Evolutionary conservation across 2,329 filamentous ascomycete genomes (phyloP).

Genomic region (Fusarium sp.): DNA sequence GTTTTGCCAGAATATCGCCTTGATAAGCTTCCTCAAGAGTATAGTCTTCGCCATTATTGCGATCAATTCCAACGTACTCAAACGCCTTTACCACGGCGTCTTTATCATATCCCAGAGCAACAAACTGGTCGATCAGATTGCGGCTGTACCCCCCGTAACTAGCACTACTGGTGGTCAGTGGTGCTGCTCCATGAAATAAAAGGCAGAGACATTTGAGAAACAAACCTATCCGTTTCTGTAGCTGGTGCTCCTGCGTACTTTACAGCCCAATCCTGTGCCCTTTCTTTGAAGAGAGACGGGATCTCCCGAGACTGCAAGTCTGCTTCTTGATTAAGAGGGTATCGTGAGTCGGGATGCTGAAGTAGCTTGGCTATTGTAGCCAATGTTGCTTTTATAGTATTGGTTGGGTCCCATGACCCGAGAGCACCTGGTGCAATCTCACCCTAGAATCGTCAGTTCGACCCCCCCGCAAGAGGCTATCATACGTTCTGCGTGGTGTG

Average conservation of each 20-base stretch:
- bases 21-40: background rate
- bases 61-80: background rate
- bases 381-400: background rate
- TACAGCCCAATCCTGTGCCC: background rate
- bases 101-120: background rate
- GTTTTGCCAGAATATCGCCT: background rate
- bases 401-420: background rate
- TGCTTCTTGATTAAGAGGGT: background rate
- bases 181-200: background rate
- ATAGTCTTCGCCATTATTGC: background rate
- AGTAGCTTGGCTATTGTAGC: background rate
- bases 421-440: background rate
- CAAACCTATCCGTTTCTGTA: background rate
- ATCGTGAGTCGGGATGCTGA: accelerated
- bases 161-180: background rate
- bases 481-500: accelerated
- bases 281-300: background rate
- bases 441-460: background rate
- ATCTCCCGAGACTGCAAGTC: background rate
- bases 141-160: background rate
- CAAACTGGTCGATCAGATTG: accelerated
- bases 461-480: accelerated
- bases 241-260: background rate
- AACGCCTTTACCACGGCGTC: background rate
- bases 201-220: background rate